Base-by-base conservation (phyloP, 208 protist species). In the Leishmania lainsoni region DNA sequence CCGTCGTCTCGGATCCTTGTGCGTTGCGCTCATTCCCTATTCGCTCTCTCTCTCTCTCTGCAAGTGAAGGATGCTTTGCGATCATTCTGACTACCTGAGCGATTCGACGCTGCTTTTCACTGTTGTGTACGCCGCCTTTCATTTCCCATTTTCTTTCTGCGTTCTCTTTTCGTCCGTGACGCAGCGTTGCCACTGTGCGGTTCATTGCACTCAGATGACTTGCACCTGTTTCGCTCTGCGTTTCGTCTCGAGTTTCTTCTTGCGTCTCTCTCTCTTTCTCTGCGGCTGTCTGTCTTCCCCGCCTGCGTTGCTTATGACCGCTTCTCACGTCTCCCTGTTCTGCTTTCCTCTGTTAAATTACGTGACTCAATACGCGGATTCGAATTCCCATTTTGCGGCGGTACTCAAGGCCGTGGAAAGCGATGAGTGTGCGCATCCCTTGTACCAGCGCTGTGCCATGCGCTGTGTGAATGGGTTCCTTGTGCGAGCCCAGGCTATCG, bases 391-490 rank as follows among this genome's bases (percentile, higher is more conserved):
- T 45, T 45, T 45, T 45, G 76, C 39, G n/a, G 70, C 78, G 22
- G 78, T 71, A 5, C 48, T 51, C 10, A 71, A 70, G n/a, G 71
- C 78, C 6, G 48, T 76, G 78, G 45, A 45, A 5, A 65, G 58
- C 48, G 35, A 8, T 14, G 6, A 59, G 54, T 81, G 70, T 71
- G 29, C 45, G 1, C 42, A 76, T 45, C 71, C 52, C 70, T 10
- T 56, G 70, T 75, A 59, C 45, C 45, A n/a, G 29, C 35, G 42
- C 49, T 81, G 78, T 45, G 8, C 35, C 70, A 22, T 10, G 42
- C n/a, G 42, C 1, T 20, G 32, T 81, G 35, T n/a, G 10, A 35
- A 69, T 22, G 42, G 70, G 42, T 77, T 54, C 70, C 78, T 58
- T 35, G 68, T 56, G 78, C 69, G 78, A 16, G 71, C 58, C 42